Evolutionary conservation across 352 stramenopile species (phyloP), one percentile per base, ranked within the genome.

Genomic region (Globisporangium irregulare): DNA sequence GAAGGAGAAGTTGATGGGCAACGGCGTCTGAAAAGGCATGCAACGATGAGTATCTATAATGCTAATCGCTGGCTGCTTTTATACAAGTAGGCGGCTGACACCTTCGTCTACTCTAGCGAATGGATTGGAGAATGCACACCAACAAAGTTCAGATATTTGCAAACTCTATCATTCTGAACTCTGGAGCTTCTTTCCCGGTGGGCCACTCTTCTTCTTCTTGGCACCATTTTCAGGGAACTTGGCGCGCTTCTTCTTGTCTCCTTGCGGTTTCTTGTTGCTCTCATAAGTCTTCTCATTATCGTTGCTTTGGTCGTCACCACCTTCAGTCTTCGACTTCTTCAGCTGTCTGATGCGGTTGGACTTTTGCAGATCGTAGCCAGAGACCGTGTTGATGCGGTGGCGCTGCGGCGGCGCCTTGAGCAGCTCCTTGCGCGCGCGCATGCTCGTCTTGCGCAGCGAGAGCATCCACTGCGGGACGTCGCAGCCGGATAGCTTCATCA

Each of bases 401-500:
- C 88, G 86, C 71, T 78, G 70, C 1, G 84, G 78, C 43, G 88
- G 88, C 20, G 85, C 84, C 76, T 94, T 94, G 59, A 96, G 68
- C 57, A 96, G 75, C 62, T 94, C 76, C 75, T 94, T 94, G 56
- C 86, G 85, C 58, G 90, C 64, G 43, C 64, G 64, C 20, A 55
- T n/a, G 4, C 82, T 95, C 59, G 87, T 79, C 68, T 95, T 97
- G 75, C 98, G 98, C 48, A 99, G 79, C 69, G 90, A 89, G 43
- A 99, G 84, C 97, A 99, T 99, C 97, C 97, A 99, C 41, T 98
- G 90, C 15, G 97, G 96, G 15, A 99, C 97, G 22, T 99, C 91
- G 71, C 96, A 99, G 36, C 97, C 97, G 58, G 89, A 98, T n/a
- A 99, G 82, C 71, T 98, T 98, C 93, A 99, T 99, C 50, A 99